Base-by-base conservation (phyloP, 1,284 basidiomycete species). In the Tylopilus orsonianus region DNA sequence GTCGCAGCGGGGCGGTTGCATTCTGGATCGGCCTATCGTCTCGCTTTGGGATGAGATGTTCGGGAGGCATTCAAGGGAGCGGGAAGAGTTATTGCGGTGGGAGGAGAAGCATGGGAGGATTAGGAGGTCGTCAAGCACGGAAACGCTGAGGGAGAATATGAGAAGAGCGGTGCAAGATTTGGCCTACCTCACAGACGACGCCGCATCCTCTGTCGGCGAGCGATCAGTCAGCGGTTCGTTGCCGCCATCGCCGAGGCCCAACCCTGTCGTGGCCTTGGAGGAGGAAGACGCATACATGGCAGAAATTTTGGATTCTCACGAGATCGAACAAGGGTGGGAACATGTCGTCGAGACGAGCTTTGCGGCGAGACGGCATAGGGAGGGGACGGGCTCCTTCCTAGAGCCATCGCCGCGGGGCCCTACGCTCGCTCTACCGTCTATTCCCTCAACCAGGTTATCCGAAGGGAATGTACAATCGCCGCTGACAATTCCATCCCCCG, bases 11-110 rank as follows among this genome's bases (percentile, higher is more conserved):
- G 22, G n/a, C 2, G 40, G 41, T 29, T n/a, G 18, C 2, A 1
- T 65, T 9, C 20, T 12, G 4, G 34, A 47, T 13, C 35, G 38
- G 4, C 52, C 70, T 0, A 69, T 73, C 2, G 56, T 61, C 27
- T 72, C 72, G 2, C 56, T 79, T 8, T 87, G 85, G 85, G 83
- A 85, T 48, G 82, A 82, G 58, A 68, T 87, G 48, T 71, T 87
- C 43, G 55, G 58, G 22, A 70, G 85, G 29, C 84, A 87, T 56
- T 70, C 79, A 49, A 65, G 67, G 39, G 84, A 86, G 63, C 70
- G 75, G 34, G 77, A 83, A 52, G 77, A 79, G 47, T 62, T 85
- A 23, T 50, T 83, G 35, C 65, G 59, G 12, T 77, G 78, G 75
- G 80, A 85, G 39, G 70, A 72, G 34, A 56, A 49, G 24, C 57